Evolutionary conservation across 2,329 filamentous ascomycete genomes (phyloP), one percentile per base, ranked within the genome.

Genomic region (Alternaria angustiovoidea): DNA sequence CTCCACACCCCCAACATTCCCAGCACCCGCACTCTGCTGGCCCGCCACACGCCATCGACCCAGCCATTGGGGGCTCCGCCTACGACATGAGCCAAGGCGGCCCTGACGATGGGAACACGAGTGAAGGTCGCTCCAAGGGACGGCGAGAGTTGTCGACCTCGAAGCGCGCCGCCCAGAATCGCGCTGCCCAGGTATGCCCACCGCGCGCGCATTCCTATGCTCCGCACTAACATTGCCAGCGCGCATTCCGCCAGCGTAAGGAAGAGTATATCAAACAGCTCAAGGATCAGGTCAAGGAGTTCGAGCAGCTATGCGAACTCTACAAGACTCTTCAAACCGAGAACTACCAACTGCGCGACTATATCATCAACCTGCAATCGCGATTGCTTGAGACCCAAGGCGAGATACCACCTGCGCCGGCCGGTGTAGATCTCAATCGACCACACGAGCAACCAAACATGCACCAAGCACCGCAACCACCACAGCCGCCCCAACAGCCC

Each of bases 221-320:
- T 53, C 62, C 57, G 67, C 67, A 66, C 71, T 76, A 59, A 75
- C 66, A 4, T 14, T 18, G 8, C 22, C 67, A 99, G 94, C 89
- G 95, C 77, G 95, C 95, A 42, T 99, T 99, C 81, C 92, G 95
- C 42, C 94, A 98, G 81, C 91, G 95, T 64, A 99, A 99, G 78
- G 95, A 99, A 80, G 92, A 92, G 46, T 97, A 99, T 78, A 99
- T 99, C 79, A 96, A 96, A 83, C 96, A 96, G 78, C 86, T 99
- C 7, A 95, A 99, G 80, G 91, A 95, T 75, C 92, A 98, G 77
- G 93, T 97, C 52, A 89, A 92, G 72, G 92, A 95, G 30, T 91
- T 88, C 67, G 86, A 88, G 68, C 85, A 88, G 18, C 87, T 97
- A 79, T 91, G 93, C 67, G 87, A 91, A 64, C 88, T 87, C 57